Percentiles rank a stretch among this genome's conserved stretches.
phyloP scores from a whole-genome alignment of 768 basidiomycete genomes.

The Hygrocybe coccinea region DNA sequence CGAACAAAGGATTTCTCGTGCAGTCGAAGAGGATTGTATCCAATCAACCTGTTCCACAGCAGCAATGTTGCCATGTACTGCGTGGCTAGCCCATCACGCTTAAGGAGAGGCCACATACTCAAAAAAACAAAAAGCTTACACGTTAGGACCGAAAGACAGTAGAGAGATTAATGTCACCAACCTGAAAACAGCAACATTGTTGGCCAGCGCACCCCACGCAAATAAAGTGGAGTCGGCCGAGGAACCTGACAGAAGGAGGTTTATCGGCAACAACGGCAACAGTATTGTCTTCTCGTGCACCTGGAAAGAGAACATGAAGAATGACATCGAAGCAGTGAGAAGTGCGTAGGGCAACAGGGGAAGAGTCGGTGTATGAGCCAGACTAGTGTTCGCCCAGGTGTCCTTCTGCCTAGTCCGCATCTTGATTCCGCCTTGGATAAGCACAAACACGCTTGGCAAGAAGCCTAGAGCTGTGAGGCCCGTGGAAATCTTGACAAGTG shows the following conservation, averaged over 20 bases:
- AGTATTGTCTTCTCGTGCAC: conserved; percentile 94
- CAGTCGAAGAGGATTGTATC: conserved; percentile 61
- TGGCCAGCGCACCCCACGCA: conserved; percentile 67
- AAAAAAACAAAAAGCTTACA: conserved; percentile 5
- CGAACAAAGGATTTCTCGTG: conserved; percentile 47
- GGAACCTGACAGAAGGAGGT: conserved; percentile 61
- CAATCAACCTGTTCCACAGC: conserved; percentile 81
- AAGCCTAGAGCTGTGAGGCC: conserved; percentile 68
- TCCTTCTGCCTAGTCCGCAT: conserved; percentile 15
- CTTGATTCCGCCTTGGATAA: conserved; percentile 35
- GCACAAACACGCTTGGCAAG: conserved; percentile 49
- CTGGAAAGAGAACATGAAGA: conserved; percentile 95
- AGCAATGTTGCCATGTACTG: conserved; percentile 66
- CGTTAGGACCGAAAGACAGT: neutral
- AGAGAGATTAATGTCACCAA: conserved; percentile 29
- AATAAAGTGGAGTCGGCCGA: conserved; percentile 54
- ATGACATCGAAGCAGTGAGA: conserved; percentile 78
- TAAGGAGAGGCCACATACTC: conserved; percentile 91
- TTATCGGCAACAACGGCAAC: conserved; percentile 79
- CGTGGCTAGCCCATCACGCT: conserved; percentile 68
- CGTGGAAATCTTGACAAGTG: conserved; percentile 64
- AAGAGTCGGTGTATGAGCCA: conserved; percentile 45
- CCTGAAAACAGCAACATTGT: conserved; percentile 88
- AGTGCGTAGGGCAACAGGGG: conserved; percentile 76
- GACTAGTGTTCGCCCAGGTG: conserved; percentile 8